Evolutionary conservation across 257 asterid species (phyloP), one percentile per base, ranked within the genome.

Genomic region (Striga asiatica): DNA sequence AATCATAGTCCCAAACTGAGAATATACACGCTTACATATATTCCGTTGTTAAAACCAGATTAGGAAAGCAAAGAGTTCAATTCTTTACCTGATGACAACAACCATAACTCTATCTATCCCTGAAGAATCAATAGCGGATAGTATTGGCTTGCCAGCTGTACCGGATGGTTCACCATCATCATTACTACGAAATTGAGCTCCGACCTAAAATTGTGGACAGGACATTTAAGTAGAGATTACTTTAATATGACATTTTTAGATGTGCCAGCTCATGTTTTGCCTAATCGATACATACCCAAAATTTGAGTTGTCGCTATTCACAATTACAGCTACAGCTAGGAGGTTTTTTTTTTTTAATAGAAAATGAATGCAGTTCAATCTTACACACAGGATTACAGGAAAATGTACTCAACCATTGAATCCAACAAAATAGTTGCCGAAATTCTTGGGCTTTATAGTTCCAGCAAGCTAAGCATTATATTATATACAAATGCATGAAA

Each of bases 111-210:
- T 77, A 71, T 91, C 98, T 56, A 87, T 54, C 43, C 94, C 94
- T 0, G 98, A 84, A 37, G 96, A 80, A 16, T 49, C 85, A 51
- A 91, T 84, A 29, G 95, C 95, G 45, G 96, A 87, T 28, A 50
- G 80, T 61, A 91, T 91, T 2, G 98, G 96, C 76, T 87, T 91
- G 43, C 98, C 98, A 67, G 96, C 98, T 6, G 98, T 91, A 56
- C 96, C 96, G 5, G 95, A 84, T 39, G 98, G 98, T 63, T 91
- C 98, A 0, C 96, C 95, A n/a, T 84, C 95, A 72, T 91, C 98
- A 41, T 80, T 84, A 64, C 95, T 76, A 61, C 94, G 89, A 50
- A 72, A 78, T 25, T 84, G 96, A 66, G 73, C 95, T 49, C 96
- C 96, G 64, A 82, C 80, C 98, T 91, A 68, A 23, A 64, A 43